A percentile compares a stretch with the other conserved stretches of the same genome.
These are phyloP conservation scores for Camellia lanceoleosa DNA, from an alignment of 148 eudicot species.

Conservation along the genomic window DNA sequence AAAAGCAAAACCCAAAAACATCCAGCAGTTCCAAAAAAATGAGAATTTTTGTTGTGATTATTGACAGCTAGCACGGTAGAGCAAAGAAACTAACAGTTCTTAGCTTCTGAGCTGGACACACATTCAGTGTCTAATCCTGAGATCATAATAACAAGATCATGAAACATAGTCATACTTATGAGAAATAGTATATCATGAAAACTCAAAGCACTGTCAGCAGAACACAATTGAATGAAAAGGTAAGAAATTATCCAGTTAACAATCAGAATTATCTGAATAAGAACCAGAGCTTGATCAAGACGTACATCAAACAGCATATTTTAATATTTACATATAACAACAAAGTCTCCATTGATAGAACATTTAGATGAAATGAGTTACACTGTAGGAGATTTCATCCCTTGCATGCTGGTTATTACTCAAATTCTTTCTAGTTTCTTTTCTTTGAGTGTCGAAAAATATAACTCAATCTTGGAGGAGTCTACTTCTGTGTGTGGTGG, in stretches of 20 bases:
- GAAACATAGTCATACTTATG: background rate
- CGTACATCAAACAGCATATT: background rate
- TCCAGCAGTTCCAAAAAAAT: background rate
- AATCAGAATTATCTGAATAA: background rate
- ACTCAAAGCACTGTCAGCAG: background rate
- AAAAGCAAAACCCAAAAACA: background rate
- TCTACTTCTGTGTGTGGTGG: conserved; percentile 1
- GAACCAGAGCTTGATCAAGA: background rate
- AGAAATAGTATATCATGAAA: background rate
- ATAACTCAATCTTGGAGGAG: background rate
- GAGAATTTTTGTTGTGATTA: background rate
- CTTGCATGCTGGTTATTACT: background rate
- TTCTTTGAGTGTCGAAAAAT: background rate
- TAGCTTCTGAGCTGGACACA: background rate
- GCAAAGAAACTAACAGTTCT: background rate
- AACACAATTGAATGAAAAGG: background rate
- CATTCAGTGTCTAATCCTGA: background rate
- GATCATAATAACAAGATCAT: background rate
- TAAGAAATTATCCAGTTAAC: background rate
- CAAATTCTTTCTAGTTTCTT: background rate
- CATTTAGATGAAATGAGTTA: background rate
- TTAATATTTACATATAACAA: background rate
- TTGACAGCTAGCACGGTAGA: background rate
- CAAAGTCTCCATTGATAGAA: background rate
- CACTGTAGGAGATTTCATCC: background rate